A percentile compares a stretch with the other conserved stretches of the same genome.
Conservation (phyloP, 306 rosid genomes). For the Medicago truncatula region MtrunA17r5.0-ANR NC_053047.1:11436501-11437000, state of each 20-base stretch:
- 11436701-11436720: conserved; percentile 19
- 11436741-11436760: conserved; percentile 8
- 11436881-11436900: background rate
- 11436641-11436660: background rate
- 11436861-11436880: background rate
- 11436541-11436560: conserved; percentile 91
- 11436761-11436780: background rate
- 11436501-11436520: conserved; percentile 95
- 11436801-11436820: background rate
- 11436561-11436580: conserved; percentile 75
- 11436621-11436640: conserved; percentile 12
- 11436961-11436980: background rate
- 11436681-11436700: conserved; percentile 14
- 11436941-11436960: background rate
- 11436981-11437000: background rate
- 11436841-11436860: background rate
- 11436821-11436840: background rate
- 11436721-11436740: background rate
- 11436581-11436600: conserved; percentile 6
- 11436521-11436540: conserved; percentile 96
- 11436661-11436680: conserved; percentile 26
- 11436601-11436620: background rate
- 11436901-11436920: background rate
- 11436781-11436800: background rate
- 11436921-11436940: background rate